These are phyloP conservation scores for Cladochytrium replicatum DNA, from an alignment of 192 early-diverging fungal species.

Conservation along the genomic window DNA sequence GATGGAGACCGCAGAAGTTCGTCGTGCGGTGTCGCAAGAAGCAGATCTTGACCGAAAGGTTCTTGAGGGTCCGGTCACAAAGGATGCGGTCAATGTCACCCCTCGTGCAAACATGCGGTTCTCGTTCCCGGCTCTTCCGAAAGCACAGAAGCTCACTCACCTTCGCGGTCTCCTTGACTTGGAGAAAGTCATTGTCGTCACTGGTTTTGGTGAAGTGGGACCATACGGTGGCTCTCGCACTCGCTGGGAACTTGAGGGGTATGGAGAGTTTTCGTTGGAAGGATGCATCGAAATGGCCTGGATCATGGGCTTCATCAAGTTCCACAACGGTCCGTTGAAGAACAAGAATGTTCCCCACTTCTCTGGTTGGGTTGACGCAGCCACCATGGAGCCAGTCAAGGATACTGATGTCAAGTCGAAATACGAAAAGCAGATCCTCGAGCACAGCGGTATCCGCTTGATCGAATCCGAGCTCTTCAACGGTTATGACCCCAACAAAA, in stretches of 20 bases:
- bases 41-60: conserved; percentile 69
- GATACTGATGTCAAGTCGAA: conserved; percentile 81
- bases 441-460: conserved; percentile 86
- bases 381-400: conserved; percentile 71
- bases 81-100: conserved; percentile 51
- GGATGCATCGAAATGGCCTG: conserved; percentile 96
- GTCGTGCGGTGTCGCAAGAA: conserved; percentile 72
- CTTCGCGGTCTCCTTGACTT: conserved; percentile 72
- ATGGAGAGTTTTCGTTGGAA: conserved; percentile 77
- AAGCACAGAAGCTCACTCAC: conserved; percentile 53
- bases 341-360: conserved; percentile 51
- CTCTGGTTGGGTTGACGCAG: conserved; percentile 88
- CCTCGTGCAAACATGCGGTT: conserved; percentile 83
- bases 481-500: conserved; percentile 79
- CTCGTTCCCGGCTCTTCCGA: conserved; percentile 60
- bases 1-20: conserved; percentile 76
- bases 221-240: conserved; percentile 84
- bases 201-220: conserved; percentile 90
- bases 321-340: conserved; percentile 73
- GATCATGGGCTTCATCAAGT: conserved; percentile 94
- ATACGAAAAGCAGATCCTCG: conserved; percentile 81
- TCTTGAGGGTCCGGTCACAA: conserved; percentile 57
- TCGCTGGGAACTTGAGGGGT: conserved; percentile 93
- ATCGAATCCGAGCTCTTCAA: conserved; percentile 75
- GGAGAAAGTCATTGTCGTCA: conserved; percentile 84